phyloP scores from a whole-genome alignment of 1,284 basidiomycete species.

The Trichosporon coremiiforme region DNA sequence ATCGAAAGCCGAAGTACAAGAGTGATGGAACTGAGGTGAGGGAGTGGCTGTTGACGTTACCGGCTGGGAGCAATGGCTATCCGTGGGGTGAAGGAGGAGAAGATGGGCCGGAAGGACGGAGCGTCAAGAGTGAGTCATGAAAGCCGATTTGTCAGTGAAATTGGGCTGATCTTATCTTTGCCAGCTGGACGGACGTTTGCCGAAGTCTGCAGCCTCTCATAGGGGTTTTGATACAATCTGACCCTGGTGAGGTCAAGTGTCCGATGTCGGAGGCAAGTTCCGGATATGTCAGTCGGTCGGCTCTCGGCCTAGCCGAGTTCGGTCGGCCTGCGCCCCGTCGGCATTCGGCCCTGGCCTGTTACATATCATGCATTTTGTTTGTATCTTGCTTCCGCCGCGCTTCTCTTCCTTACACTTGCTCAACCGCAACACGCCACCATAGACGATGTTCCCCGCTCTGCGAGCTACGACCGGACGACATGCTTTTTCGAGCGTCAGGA shows the following conservation, averaged over 20 bases:
- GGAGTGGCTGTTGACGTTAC: conserved; percentile 44
- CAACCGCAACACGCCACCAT: neutral
- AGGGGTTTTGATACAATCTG: neutral
- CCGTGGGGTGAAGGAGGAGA: conserved; percentile 45
- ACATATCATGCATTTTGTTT: neutral
- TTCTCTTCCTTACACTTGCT: neutral
- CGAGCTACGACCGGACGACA: neutral
- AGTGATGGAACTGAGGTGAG: conserved; percentile 36
- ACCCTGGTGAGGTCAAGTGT: neutral
- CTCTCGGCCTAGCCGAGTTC: conserved; percentile 9
- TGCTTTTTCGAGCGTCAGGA: neutral
- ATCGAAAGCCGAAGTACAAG: conserved; percentile 28
- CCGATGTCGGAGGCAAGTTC: conserved; percentile 5
- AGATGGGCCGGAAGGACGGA: conserved; percentile 39
- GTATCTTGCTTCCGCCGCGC: neutral
- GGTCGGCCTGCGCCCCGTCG: neutral
- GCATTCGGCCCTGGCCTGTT: neutral
- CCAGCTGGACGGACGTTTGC: conserved; percentile 33
- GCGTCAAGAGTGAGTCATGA: conserved; percentile 44
- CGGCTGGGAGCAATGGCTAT: conserved; percentile 36
- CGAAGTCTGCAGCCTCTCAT: conserved; percentile 24
- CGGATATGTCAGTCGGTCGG: neutral
- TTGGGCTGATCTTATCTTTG: conserved; percentile 16
- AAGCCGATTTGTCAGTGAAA: too few relatives aligned
- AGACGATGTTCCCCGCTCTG: neutral